These are phyloP conservation scores for Wallacemonas sp. DNA, from an alignment of 208 protist species.

Conservation along the genomic window DNA sequence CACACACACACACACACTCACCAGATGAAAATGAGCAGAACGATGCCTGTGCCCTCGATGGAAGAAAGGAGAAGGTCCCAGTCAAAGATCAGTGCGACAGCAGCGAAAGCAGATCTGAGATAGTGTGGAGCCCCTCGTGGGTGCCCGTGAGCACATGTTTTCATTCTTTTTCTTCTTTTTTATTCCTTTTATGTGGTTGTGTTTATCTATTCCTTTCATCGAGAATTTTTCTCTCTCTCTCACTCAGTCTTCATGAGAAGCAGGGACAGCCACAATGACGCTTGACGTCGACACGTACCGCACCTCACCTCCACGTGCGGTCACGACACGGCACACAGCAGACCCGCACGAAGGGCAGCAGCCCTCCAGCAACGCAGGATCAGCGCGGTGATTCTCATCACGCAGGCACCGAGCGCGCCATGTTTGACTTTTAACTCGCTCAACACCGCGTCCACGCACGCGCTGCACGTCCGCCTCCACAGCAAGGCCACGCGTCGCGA, in stretches of 20 bases:
- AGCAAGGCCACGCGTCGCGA: constrained; percentile 39
- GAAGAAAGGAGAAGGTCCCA: too few relatives aligned
- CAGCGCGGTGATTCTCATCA: constrained; percentile 59
- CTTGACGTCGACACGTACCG: constrained; percentile 24
- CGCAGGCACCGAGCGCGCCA: constrained; percentile 67
- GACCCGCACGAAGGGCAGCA: constrained; percentile 40
- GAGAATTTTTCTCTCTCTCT: too few relatives aligned
- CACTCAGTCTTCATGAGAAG: too few relatives aligned
- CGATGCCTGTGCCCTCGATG: too few relatives aligned
- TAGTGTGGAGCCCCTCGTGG: too few relatives aligned
- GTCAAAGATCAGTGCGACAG: too few relatives aligned
- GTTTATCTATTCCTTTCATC: not conserved
- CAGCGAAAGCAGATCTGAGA: too few relatives aligned
- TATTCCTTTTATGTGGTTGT: not conserved
- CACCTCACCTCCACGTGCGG: not conserved
- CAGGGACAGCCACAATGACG: constrained; percentile 8
- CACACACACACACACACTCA: too few relatives aligned
- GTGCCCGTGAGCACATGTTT: not conserved
- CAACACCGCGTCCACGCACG: constrained; percentile 10
- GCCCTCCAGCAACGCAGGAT: constrained; percentile 44
- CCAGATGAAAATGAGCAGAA: too few relatives aligned
- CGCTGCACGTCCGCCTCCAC: constrained; percentile 62
- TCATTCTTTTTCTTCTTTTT: not conserved
- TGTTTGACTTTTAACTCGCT: constrained; percentile 24
- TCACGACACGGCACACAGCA: constrained; percentile 59